These are phyloP conservation scores for Podospora tetraspora DNA, from an alignment of 495 filamentous ascomycete genomes.

Conservation along the genomic window DNA sequence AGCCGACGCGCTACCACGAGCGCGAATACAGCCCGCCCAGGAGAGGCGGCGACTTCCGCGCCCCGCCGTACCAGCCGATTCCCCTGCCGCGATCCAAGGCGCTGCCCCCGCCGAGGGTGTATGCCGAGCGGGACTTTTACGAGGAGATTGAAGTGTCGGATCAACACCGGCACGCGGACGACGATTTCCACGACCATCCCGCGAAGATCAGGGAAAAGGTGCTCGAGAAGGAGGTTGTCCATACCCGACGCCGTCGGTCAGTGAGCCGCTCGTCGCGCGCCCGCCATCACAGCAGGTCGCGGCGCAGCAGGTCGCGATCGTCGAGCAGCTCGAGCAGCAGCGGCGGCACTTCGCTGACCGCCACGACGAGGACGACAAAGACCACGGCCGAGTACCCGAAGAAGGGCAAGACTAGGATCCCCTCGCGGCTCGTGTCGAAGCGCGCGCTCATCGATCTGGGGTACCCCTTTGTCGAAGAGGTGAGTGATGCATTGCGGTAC, in stretches of 20 bases:
- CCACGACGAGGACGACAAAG: slow-evolving; percentile 20
- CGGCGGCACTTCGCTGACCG: slow-evolving; percentile 39
- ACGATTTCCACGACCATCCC: slow-evolving; percentile 56
- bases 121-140: slow-evolving; percentile 46
- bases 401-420: slow-evolving; percentile 84
- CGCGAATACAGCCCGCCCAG: slow-evolving; percentile 42
- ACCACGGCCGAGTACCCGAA: slow-evolving; percentile 58
- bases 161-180: slow-evolving; percentile 61
- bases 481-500: slow-evolving; percentile 32
- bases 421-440: slow-evolving; percentile 66
- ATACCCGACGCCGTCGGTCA: slow-evolving; percentile 29
- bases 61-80: slow-evolving; percentile 47
- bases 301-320: slow-evolving; percentile 31
- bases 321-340: slow-evolving; percentile 44
- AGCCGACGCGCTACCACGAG: slow-evolving; percentile 43
- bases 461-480: slow-evolving; percentile 84
- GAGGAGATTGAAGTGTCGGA: slow-evolving; percentile 65
- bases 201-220: slow-evolving; percentile 39
- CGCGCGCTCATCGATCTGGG: slow-evolving; percentile 74
- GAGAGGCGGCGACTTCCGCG: slow-evolving; percentile 34
- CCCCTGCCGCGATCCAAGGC: slow-evolving; percentile 47
- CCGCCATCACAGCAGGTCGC: slow-evolving; percentile 26
- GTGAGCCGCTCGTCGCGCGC: slow-evolving; percentile 33
- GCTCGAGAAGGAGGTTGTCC: slow-evolving; percentile 45
- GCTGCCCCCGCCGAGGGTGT: slow-evolving; percentile 44